A percentile compares a stretch with the other conserved stretches of the same genome.
Evolutionary conservation across 2,329 filamentous ascomycete species (phyloP).

Genomic region (Alternaria sp.): DNA sequence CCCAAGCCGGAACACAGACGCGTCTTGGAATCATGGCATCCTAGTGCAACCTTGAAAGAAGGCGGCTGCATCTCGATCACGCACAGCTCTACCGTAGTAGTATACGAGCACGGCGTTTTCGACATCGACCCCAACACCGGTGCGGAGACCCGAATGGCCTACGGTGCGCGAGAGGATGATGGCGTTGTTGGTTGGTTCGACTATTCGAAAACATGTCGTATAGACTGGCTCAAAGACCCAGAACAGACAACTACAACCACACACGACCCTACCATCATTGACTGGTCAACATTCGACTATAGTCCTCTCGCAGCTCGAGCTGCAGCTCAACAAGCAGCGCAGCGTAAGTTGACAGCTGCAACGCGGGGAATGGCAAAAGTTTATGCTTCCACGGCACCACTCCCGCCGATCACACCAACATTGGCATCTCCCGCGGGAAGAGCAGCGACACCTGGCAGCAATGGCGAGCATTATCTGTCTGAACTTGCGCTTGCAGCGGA

Average conservation of each 20-base stretch:
- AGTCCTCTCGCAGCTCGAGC: background rate
- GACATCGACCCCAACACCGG: background rate
- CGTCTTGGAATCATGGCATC: background rate
- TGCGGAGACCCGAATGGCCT: background rate
- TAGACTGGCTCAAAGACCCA: conserved; percentile 6
- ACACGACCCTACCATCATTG: background rate
- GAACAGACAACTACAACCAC: background rate
- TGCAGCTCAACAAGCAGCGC: background rate
- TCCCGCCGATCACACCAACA: background rate
- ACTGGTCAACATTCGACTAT: conserved; percentile 9
- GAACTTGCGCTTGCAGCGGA: background rate
- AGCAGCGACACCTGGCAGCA: background rate
- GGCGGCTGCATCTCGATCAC: background rate
- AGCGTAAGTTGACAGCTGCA: background rate
- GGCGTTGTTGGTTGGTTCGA: conserved; percentile 8
- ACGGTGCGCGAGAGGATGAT: background rate
- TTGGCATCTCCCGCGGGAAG: background rate
- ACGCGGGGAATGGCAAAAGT: background rate
- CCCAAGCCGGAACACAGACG: background rate
- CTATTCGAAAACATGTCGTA: conserved; percentile 5
- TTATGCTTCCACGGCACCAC: background rate
- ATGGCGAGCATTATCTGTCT: background rate
- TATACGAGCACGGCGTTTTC: background rate
- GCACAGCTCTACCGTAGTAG: background rate
- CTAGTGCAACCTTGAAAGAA: background rate